Base-by-base conservation (phyloP, 768 basidiomycete genomes). In the Mrakia blollopis region DNA sequence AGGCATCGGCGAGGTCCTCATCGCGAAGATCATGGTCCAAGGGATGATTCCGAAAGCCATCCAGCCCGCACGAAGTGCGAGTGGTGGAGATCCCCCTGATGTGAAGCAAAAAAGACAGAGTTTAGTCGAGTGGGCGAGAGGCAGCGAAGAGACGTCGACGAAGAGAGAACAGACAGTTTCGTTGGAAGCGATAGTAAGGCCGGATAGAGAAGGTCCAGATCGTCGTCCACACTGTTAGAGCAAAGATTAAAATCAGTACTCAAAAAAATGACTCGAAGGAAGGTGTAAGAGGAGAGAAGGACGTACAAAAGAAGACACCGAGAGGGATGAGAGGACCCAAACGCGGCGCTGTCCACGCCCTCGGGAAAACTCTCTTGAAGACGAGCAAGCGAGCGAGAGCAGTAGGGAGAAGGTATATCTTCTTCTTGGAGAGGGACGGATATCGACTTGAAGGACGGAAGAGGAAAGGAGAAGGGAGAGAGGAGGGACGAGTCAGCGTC, bases 201-300 rank as follows among this genome's bases (percentile, higher is more conserved):
- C 63, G 63, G 63, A 65, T 35, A 3, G 63, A 30, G 63, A 65
- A 65, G 32, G 32, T 65, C 63, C 63, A 65, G 32, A 65, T 65
- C 28, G 63, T 65, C 32, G 63, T 65, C 63, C 63, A 65, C 35
- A 65, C 63, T 65, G 63, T 28, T 5, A 18, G 5, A 21, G 13
- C 3, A 28, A 62, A 30, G 61, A n/a, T 21, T 30, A 28, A 62
- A 62, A 14, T 62, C 61, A 25, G 61, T 30, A 32, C 2, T 14
- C 32, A n/a, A 11, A 37, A 18, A 9, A n/a, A 25, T 35, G 13
- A 8, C 14, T 35, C 18, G 6, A 35, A 35, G 63, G 39, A 14
- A 9, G 9, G 9, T 2, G 6, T n/a, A n/a, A n/a, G 9, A 21
- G 14, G 9, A 8, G 14, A 65, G 2, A 21, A 18, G 21, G 7